A percentile compares a stretch with the other conserved stretches of the same genome.
phyloP scores from a whole-genome alignment of 1,284 basidiomycete genomes.

The Grifola frondosa region DNA sequence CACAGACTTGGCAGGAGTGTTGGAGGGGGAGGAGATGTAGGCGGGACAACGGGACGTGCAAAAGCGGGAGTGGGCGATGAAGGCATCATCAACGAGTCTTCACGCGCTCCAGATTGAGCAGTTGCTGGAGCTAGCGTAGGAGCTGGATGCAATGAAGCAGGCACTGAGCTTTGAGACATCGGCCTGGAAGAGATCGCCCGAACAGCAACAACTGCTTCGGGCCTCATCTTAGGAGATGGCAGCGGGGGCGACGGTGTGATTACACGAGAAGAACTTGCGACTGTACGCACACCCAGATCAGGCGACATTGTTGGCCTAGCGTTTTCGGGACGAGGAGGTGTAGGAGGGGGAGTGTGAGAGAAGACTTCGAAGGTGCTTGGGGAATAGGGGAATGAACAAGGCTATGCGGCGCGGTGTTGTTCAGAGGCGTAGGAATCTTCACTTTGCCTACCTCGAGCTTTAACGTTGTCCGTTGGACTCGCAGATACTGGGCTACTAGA shows the following conservation, averaged over 20 bases:
- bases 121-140: constrained; percentile 11
- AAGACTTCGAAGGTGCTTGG: constrained; percentile 15
- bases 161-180: constrained; percentile 18
- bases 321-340: constrained; percentile 15
- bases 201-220: constrained; percentile 4
- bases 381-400: constrained; percentile 35
- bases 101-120: not conserved
- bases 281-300: constrained; percentile 11
- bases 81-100: constrained; percentile 1
- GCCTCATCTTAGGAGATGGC: too few species aligned
- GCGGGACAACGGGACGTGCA: not conserved
- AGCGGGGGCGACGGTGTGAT: not conserved
- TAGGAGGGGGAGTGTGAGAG: constrained; percentile 14
- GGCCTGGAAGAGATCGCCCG: constrained; percentile 17
- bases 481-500: constrained; percentile 21
- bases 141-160: constrained; percentile 12
- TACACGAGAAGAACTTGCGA: constrained; percentile 13
- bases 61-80: constrained; percentile 4
- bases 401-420: not conserved
- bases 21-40: constrained; percentile 2
- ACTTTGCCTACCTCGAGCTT: constrained; percentile 14
- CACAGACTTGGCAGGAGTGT: constrained; percentile 2
- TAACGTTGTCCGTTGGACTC: constrained; percentile 14
- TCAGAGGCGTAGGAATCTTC: constrained; percentile 21
- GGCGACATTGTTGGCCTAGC: constrained; percentile 18